Evolutionary conservation across 495 filamentous ascomycete genomes (phyloP), one percentile per base, ranked within the genome.

Genomic region (Elaphomyces granulatus): DNA sequence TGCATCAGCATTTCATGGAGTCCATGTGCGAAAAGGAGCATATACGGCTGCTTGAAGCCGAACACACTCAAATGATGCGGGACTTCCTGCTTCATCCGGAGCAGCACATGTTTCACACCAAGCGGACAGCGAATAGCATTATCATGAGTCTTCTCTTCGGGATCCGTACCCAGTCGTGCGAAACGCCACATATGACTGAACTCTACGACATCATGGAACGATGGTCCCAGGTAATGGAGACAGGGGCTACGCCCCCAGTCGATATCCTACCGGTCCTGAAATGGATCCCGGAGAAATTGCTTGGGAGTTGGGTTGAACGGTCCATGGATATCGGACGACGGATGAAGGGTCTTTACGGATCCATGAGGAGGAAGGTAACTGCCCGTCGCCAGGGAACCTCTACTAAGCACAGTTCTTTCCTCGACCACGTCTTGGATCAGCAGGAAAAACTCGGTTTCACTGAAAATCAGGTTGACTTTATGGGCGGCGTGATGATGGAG

Each of bases 161-260:
- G 3, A 54, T 66, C 23, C 55, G 68, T 1, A 66, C 61, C 0
- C 47, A 58, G 1, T 33, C 20, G 0, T 2, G 34, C 2, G 23
- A 53, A 12, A 32, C 20, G 3, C 16, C 38, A 1, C 42, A 63
- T 32, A 55, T 71, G 56, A 45, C 40, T 1, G 43, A 57, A 14
- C 56, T 74, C 3, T 68, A 66, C 45, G 16, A 53, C 14, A 23
- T 73, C 7, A 64, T 73, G 63, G 62, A 68, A n/a, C 47, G 58
- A 7, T 72, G 62, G 63, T 59, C 63, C 12, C 42, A 55, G 38
- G 45, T 71, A 1, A 62, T 68, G 45, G 68, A 72, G 41, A 34
- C 56, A 0, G 70, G 68, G 8, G 61, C 62, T 1, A 72, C 64
- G 7, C 70, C 70, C 0, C 69, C 70, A 14, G 40, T 42, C 8